Evolutionary conservation across 306 rosid species (phyloP).

Genomic region (Cucurbita maxima): DNA sequence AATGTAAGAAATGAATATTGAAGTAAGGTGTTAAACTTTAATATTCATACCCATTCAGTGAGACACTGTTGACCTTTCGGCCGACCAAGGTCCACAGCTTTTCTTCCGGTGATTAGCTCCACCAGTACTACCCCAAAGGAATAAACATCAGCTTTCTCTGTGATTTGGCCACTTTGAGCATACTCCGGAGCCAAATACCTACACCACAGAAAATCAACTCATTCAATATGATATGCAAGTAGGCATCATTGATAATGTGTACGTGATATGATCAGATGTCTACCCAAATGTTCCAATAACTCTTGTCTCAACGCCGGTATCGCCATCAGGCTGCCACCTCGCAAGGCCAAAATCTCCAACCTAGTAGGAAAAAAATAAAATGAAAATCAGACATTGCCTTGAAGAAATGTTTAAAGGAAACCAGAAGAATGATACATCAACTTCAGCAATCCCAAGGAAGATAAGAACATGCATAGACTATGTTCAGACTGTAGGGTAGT

Average conservation of each 20-base stretch:
- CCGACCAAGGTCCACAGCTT: slow-evolving; percentile 87
- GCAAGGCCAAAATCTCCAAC: slow-evolving; percentile 99
- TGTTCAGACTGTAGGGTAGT: neutral
- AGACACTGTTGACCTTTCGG: slow-evolving; percentile 98
- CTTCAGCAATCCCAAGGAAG: neutral
- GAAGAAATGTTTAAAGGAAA: neutral
- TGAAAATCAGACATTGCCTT: neutral
- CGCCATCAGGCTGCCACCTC: slow-evolving; percentile 99
- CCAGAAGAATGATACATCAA: neutral
- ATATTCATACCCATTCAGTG: slow-evolving; percentile 71
- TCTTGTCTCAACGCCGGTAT: slow-evolving; percentile 85
- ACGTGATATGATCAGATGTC: neutral
- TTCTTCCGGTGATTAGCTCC: slow-evolving; percentile 86
- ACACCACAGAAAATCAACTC: slow-evolving; percentile 6
- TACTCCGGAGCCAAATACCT: slow-evolving; percentile 98
- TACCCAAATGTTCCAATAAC: slow-evolving; percentile 99
- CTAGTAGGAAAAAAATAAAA: slow-evolving; percentile 21
- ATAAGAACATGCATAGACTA: neutral
- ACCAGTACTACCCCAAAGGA: slow-evolving; percentile 93
- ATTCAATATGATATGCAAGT: slow-evolving; percentile 7
- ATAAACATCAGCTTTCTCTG: slow-evolving; percentile 94
- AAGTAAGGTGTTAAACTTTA: neutral
- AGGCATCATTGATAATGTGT: neutral
- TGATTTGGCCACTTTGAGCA: slow-evolving; percentile 96
- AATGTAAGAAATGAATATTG: neutral